phyloP scores from a whole-genome alignment of 257 asterid genomes.

The Solanum chiquidenum region DNA sequence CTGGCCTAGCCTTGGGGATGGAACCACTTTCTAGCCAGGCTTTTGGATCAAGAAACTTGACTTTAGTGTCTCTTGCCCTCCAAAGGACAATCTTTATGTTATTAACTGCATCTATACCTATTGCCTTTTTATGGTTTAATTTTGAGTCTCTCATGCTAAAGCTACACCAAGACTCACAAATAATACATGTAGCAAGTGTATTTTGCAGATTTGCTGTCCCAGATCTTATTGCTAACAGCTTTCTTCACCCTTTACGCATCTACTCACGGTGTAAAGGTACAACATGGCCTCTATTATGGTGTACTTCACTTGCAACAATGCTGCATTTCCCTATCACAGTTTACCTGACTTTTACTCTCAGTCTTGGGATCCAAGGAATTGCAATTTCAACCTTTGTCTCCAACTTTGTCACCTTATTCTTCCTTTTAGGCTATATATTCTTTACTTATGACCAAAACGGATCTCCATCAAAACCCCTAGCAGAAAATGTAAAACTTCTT shows the following conservation, averaged over 20 bases:
- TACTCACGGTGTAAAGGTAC: conserved; percentile 76
- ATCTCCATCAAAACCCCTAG: conserved; percentile 23
- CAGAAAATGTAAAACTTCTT: conserved; percentile 15
- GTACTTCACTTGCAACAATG: conserved; percentile 48
- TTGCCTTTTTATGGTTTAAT: conserved; percentile 62
- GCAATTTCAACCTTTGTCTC: conserved; percentile 57
- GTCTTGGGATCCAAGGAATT: conserved; percentile 60
- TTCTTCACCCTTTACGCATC: conserved; percentile 79
- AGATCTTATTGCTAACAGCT: conserved; percentile 69
- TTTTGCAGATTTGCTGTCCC: conserved; percentile 68
- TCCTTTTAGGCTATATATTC: conserved; percentile 40
- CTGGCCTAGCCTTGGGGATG: conserved; percentile 92
- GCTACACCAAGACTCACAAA: conserved; percentile 73
- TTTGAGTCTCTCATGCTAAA: conserved; percentile 65
- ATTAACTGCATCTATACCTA: conserved; percentile 65
- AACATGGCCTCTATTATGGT: conserved; percentile 87
- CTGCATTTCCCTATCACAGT: conserved; percentile 69
- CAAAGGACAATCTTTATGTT: conserved; percentile 55
- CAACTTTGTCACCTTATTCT: conserved; percentile 48
- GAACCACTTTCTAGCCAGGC: conserved; percentile 93
- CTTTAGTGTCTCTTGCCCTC: conserved; percentile 42
- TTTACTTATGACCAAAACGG: conserved; percentile 15
- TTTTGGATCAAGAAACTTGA: conserved; percentile 69
- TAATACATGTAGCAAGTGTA: conserved; percentile 57
- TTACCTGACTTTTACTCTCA: conserved; percentile 60